Evolutionary conservation across 202 grass and related monocot genomes (phyloP), one percentile per base, ranked within the genome.

Genomic region (Carex arenaria): DNA sequence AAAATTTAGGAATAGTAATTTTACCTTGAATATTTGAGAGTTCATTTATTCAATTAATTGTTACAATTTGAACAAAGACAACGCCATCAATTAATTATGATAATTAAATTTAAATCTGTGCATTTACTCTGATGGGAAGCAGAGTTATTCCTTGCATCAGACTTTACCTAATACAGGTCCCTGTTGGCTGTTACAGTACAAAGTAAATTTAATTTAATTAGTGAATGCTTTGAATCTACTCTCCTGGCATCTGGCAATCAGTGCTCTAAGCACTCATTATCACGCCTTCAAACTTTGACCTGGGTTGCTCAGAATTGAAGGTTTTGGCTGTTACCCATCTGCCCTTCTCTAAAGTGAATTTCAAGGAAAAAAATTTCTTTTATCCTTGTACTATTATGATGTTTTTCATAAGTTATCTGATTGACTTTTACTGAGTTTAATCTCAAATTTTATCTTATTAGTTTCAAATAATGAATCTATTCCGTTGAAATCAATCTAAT

Each of bases 181-280:
- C 56, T 59, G 56, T 2, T 19, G 55, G 26, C 1, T 26, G 0
- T 26, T 26, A 26, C 7, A 20, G 14, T 83, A 51, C 23, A 72
- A 61, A 61, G 15, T 47, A 28, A 14, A 61, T 45, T 73, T 83
- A 67, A 61, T 47, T 74, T 83, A 68, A 68, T 84, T 61, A 84
- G 10, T 47, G 23, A 60, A 30, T 54, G 42, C 64, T 73, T 84
- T 64, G 61, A 45, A 84, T 52, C 2, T 59, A 74, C 34, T 69
- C 67, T 22, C 67, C 40, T 71, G 67, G 3, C 40, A 72, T 19
- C 67, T 71, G 67, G 36, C 40, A 72, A 72, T 74, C 45, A 53
- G 70, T 74, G 45, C 45, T 30, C 12, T 53, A 19, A 49, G 43
- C 42, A 14, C 43, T 5, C 14, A 53, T 74, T 74, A 20, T 20